Base-by-base conservation (phyloP, 352 stramenopile species). In the Chrysophaeum taylorii region DNA sequence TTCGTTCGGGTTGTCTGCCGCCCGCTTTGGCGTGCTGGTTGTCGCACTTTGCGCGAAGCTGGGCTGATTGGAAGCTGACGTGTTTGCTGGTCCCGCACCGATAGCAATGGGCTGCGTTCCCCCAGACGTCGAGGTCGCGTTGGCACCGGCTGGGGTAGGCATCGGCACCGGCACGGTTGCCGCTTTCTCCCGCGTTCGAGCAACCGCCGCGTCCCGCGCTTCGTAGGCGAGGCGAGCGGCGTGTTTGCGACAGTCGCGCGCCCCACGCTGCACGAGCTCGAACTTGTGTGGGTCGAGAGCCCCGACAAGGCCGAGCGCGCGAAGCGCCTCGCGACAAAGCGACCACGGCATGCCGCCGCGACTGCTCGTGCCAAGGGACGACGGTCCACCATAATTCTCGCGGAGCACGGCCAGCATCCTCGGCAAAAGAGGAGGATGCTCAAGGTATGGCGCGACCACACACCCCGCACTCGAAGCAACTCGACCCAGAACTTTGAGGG, bases 201-300 rank as follows among this genome's bases (percentile, higher is more conserved):
- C 5, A 9, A 18, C 18, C 64, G 5, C 27, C 33, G 15, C 52
- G 38, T 23, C 48, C 5, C 23, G 64, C 75, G 1, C 89, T 64
- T 27, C 75, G 84, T 27, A 79, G 81, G 37, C 81, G 81, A 15
- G 79, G 75, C 53, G 2, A 41, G 23, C 74, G 52, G 79, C 77
- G 48, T 79, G 72, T 39, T 81, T 81, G 38, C 81, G 73, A 42
- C 79, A 76, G 70, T 87, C 81, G 60, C 81, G 79, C 48, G 76
- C 76, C 43, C 81, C 72, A 42, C 78, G 76, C 64, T 76, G 71
- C 52, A 84, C 64, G 31, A 61, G 75, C 23, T 80, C 37, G 82
- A 96, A 96, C 45, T 94, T 89, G 84, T 97, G 95, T 43, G 94
- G 94, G 71, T 98, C 93, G 16, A 98, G 71, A 4, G 93, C 94